A percentile compares a stretch with the other conserved stretches of the same genome.
Conservation (phyloP, 2,329 filamentous ascomycete genomes). For the Ascomycota sp. region DNA sequence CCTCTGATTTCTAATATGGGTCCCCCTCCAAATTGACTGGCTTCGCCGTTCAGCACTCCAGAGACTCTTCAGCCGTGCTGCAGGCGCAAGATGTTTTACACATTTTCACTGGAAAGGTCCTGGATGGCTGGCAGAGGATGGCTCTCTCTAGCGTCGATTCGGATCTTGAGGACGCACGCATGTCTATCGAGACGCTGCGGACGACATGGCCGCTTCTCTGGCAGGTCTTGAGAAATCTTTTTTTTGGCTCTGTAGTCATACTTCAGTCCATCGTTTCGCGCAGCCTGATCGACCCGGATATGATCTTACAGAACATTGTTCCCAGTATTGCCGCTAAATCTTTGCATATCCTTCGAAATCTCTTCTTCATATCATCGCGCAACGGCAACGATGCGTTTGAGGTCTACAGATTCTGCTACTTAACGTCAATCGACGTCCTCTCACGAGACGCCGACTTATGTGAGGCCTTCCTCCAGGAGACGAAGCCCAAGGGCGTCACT, state of each 20-base stretch:
- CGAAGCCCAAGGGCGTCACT: constrained; percentile 18
- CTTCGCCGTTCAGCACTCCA: constrained; percentile 38
- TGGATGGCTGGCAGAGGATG: constrained; percentile 54
- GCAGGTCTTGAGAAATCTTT: constrained; percentile 51
- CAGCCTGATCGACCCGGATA: constrained; percentile 27
- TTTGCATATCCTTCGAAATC: constrained; percentile 52
- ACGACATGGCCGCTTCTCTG: constrained; percentile 53
- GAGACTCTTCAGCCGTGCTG: constrained; percentile 23
- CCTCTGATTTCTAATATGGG: constrained; percentile 49
- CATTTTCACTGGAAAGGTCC: constrained; percentile 43
- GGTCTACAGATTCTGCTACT: constrained; percentile 66
- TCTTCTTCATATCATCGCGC: constrained; percentile 65
- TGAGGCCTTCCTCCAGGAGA: constrained; percentile 44
- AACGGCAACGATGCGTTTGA: constrained; percentile 57
- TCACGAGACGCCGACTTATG: constrained; percentile 46
- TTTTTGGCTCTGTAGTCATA: constrained; percentile 57
- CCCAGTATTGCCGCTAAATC: constrained; percentile 49
- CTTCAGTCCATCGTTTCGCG: constrained; percentile 56
- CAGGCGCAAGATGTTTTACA: constrained; percentile 39
- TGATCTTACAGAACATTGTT: constrained; percentile 25
- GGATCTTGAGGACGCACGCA: constrained; percentile 38
- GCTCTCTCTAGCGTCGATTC: constrained; percentile 54
- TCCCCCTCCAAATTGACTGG: constrained; percentile 42
- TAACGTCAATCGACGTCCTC: constrained; percentile 66
- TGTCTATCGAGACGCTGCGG: constrained; percentile 44